Conservation (phyloP, 2,329 filamentous ascomycete genomes). For the Botrytis aclada region DNA sequence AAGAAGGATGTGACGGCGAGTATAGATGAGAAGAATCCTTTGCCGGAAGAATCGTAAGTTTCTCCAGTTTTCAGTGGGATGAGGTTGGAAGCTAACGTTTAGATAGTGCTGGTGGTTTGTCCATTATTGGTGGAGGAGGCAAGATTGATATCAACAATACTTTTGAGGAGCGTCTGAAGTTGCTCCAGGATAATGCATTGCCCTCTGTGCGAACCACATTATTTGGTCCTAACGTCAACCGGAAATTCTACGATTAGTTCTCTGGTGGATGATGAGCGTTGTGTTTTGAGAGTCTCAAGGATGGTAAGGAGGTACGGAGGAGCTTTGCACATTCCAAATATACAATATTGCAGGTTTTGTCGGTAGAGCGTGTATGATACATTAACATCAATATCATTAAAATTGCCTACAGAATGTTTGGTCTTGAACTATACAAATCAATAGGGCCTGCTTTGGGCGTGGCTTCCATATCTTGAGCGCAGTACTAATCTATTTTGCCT, state of each 20-base stretch:
- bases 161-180: constrained; percentile 81
- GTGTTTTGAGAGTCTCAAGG: constrained; percentile 4
- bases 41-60: constrained; percentile 81
- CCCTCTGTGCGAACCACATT: constrained; percentile 81
- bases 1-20: constrained; percentile 66
- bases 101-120: constrained; percentile 74
- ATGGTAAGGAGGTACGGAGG: constrained; percentile 7
- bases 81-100: constrained; percentile 17
- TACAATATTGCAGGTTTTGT: constrained; percentile 25
- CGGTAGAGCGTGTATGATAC: constrained; percentile 38
- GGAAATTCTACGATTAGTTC: constrained; percentile 85
- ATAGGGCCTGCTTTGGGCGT: not conserved
- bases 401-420: constrained; percentile 8
- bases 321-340: constrained; percentile 22
- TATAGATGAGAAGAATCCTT: constrained; percentile 74
- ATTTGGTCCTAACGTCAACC: constrained; percentile 93
- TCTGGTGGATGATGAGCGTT: constrained; percentile 9
- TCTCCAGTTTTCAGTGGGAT: not conserved
- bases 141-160: constrained; percentile 99
- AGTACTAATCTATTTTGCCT: constrained; percentile 3
- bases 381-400: constrained; percentile 21
- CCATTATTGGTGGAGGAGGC: constrained; percentile 76
- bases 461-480: not conserved
- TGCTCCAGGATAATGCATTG: constrained; percentile 81
- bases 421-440: not conserved